phyloP scores from a whole-genome alignment of 176 grass and related monocot species.

The Lolium perenne region DNA sequence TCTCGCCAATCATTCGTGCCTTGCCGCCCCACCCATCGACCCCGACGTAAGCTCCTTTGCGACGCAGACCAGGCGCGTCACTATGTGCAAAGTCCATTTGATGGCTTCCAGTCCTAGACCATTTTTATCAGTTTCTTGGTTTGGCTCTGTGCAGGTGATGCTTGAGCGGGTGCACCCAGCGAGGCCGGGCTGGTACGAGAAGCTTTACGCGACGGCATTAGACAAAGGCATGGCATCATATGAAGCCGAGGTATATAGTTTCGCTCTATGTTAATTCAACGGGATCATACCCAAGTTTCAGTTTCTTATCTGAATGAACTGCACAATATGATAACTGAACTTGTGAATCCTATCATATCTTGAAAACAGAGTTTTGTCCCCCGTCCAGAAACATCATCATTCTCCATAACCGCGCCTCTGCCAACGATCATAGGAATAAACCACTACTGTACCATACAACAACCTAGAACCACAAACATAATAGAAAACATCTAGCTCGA shows the following conservation, averaged over 20 bases:
- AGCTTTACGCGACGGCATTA: conserved; percentile 65
- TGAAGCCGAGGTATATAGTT: conserved; percentile 69
- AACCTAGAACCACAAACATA: background rate
- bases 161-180: conserved; percentile 68
- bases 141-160: conserved; percentile 49
- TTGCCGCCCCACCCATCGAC: conserved; percentile 49
- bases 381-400: background rate
- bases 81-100: background rate
- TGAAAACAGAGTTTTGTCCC: background rate
- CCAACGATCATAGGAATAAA: background rate
- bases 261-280: conserved; percentile 1
- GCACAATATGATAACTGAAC: background rate
- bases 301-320: background rate
- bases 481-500: background rate
- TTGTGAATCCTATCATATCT: background rate
- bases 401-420: background rate
- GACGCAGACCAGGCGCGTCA: background rate
- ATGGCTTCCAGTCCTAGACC: too few species aligned
- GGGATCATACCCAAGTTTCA: background rate
- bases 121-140: too few species aligned
- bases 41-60: conserved; percentile 44
- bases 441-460: background rate
- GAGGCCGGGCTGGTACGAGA: conserved; percentile 75
- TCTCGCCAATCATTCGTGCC: conserved; percentile 26
- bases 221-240: conserved; percentile 64